Conservation (phyloP, 2,329 filamentous ascomycete species). For the Cercospora zeae-maydis region DNA sequence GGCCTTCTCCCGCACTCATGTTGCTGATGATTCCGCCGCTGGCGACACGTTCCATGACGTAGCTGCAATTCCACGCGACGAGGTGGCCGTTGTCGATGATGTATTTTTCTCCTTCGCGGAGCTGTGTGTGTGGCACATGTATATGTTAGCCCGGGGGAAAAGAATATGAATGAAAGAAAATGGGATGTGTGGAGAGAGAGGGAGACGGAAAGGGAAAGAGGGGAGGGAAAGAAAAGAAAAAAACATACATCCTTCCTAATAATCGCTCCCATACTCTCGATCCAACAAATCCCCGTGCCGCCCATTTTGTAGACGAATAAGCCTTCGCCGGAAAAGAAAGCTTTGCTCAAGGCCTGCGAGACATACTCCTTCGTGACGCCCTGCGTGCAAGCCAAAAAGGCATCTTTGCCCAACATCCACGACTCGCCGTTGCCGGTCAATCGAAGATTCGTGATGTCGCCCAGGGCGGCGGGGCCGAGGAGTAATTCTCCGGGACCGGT, state of each 20-base stretch:
- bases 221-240: background rate
- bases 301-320: conserved; percentile 84
- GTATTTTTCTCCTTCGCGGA: conserved; percentile 71
- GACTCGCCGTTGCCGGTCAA: conserved; percentile 61
- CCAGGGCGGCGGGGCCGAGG: conserved; percentile 73
- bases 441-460: conserved; percentile 79
- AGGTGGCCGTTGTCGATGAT: conserved; percentile 71
- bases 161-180: no score
- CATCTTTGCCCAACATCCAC: conserved; percentile 84
- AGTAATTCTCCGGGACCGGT: conserved; percentile 89
- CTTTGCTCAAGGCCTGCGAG: conserved; percentile 75
- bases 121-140: no score
- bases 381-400: conserved; percentile 79
- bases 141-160: no score
- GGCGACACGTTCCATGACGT: conserved; percentile 82
- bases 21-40: conserved; percentile 92
- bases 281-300: conserved; percentile 78
- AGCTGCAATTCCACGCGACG: conserved; percentile 88
- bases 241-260: conserved; percentile 81
- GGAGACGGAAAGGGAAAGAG: background rate
- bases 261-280: conserved; percentile 91
- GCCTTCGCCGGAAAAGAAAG: conserved; percentile 90
- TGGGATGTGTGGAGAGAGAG: no score
- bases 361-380: conserved; percentile 87
- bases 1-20: conserved; percentile 74